Conservation (phyloP, 2,329 filamentous ascomycete species). For the Claviceps cyperi region DNA sequence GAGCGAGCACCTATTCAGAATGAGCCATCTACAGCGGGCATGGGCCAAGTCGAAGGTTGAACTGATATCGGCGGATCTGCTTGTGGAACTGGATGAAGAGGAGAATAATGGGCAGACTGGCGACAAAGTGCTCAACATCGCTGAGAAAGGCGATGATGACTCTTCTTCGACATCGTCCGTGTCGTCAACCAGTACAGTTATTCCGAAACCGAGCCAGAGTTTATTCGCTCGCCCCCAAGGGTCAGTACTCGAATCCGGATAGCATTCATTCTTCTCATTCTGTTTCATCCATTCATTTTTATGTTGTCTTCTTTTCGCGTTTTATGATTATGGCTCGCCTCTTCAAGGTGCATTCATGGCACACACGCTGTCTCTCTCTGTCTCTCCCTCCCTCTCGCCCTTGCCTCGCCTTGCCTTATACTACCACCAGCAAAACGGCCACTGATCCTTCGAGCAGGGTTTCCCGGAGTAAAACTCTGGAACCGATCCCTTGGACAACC, state of each 20-base stretch:
- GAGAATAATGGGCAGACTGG: constrained; percentile 26
- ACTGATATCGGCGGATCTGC: constrained; percentile 30
- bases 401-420: not conserved
- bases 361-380: not conserved
- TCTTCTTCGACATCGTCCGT: constrained; percentile 68
- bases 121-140: constrained; percentile 31
- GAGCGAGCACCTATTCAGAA: constrained; percentile 21
- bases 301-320: too few species aligned
- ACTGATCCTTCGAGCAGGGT: constrained; percentile 21
- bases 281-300: not conserved
- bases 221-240: constrained; percentile 58
- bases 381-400: not conserved
- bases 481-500: constrained; percentile 69
- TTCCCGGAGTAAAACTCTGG: constrained; percentile 38
- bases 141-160: constrained; percentile 39
- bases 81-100: constrained; percentile 32
- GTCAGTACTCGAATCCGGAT: constrained; percentile 25
- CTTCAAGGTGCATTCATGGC: not conserved
- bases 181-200: constrained; percentile 84
- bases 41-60: constrained; percentile 66
- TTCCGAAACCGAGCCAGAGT: constrained; percentile 59
- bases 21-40: constrained; percentile 70
- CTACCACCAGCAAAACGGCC: constrained; percentile 5
- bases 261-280: not conserved
- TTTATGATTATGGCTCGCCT: too few species aligned